Evolutionary conservation across 495 filamentous ascomycete species (phyloP), one percentile per base, ranked within the genome.

Genomic region (Xylaria grammica): DNA sequence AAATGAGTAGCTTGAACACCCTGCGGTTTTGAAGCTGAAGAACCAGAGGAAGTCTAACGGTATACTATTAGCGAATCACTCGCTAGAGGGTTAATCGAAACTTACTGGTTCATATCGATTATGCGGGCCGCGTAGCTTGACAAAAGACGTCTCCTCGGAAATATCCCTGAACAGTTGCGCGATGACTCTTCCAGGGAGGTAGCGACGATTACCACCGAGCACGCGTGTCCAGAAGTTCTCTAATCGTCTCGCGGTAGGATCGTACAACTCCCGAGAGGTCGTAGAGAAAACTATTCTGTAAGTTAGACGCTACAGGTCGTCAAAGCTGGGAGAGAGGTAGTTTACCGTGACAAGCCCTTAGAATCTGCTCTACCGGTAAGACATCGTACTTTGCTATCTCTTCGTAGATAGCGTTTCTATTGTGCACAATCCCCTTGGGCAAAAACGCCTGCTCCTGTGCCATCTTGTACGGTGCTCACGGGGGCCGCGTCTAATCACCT

Each of bases 201-300:
- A 68, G 20, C 80, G 77, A 24, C 74, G 74, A 46, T 81, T 71
- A 62, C 83, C 84, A 17, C 83, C 83, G 72, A 82, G 83, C 54
- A 86, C 81, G 56, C 83, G 82, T 77, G 82, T 84, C 83, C 83
- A 86, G 50, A 82, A 84, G 60, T 85, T 82, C 68, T 86, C 82
- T 42, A 84, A 70, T 26, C 83, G 82, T 42, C 78, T 77, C 1
- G 82, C 81, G 15, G 79, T 84, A 36, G 83, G 83, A 69, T 86
- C 83, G 53, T 77, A 69, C 38, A 84, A 74, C 60, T 77, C 73
- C 55, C 81, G 75, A 20, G 79, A 81, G 1, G 81, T 84, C 10
- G 81, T 84, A 3, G 82, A 81, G 60, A 84, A 86, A 24, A 81
- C 83, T 86, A 66, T 17, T 36, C 56, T 10, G n/a, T 5, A 20